A percentile compares a stretch with the other conserved stretches of the same genome.
These are phyloP conservation scores for Penicillium turbatum DNA, from an alignment of 495 filamentous ascomycete genomes.

Conservation along the genomic window DNA sequence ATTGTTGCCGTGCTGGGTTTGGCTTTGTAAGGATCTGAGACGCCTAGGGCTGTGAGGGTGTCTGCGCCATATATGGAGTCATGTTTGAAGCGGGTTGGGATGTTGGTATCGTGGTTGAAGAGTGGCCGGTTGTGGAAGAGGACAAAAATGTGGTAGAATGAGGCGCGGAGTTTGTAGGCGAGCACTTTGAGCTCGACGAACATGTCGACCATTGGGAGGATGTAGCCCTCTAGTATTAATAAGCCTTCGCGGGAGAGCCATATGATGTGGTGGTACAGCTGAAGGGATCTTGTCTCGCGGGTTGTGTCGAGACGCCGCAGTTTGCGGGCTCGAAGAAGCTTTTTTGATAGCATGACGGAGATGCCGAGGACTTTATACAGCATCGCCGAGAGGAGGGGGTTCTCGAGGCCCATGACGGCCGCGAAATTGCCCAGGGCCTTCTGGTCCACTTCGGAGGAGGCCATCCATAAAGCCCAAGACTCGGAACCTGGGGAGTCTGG, in stretches of 20 bases:
- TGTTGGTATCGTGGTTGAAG: conserved; percentile 42
- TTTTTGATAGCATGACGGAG: conserved; percentile 80
- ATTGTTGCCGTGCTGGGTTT: not conserved
- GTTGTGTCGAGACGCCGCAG: conserved; percentile 78
- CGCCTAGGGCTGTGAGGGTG: conserved; percentile 8
- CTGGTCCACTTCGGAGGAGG: conserved; percentile 93
- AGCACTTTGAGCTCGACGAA: conserved; percentile 79
- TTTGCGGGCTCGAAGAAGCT: conserved; percentile 77
- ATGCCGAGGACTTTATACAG: conserved; percentile 89
- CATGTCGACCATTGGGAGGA: conserved; percentile 70
- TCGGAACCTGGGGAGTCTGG: conserved; percentile 17
- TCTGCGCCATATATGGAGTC: conserved; percentile 30
- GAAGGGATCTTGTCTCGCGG: conserved; percentile 72
- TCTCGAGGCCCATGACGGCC: conserved; percentile 63
- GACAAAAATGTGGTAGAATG: conserved; percentile 95
- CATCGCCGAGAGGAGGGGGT: conserved; percentile 69
- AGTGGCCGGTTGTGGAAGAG: conserved; percentile 82
- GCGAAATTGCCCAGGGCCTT: conserved; percentile 90
- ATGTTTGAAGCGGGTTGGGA: conserved; percentile 26
- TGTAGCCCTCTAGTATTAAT: conserved; percentile 76
- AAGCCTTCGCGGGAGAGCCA: conserved; percentile 94
- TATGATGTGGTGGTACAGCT: conserved; percentile 84
- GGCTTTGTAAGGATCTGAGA: not conserved
- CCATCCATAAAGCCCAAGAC: conserved; percentile 61
- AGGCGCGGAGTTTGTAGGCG: conserved; percentile 84